phyloP scores from a whole-genome alignment of 1,139 yeast genomes.

The Magnusiomyces paraingens region DNA sequence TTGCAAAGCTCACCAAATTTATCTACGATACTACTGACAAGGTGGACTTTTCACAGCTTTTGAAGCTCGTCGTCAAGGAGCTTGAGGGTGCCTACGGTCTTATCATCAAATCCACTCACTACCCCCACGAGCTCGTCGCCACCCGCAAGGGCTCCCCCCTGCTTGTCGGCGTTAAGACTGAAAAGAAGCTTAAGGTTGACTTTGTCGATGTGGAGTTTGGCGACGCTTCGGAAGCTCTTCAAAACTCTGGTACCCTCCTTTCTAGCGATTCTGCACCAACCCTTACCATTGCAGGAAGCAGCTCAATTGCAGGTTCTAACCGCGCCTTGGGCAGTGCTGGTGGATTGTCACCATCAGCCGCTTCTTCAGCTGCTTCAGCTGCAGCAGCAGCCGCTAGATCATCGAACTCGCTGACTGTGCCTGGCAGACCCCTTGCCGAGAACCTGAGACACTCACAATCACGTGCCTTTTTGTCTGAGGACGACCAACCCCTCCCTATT shows the following conservation, averaged over 20 bases:
- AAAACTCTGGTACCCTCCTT: constrained; percentile 9
- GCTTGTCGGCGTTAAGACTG: constrained; percentile 94
- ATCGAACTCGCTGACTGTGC: constrained; percentile 17
- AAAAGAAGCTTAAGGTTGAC: constrained; percentile 90
- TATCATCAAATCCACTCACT: constrained; percentile 83
- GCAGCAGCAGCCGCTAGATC: constrained; percentile 4
- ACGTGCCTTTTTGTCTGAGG: constrained; percentile 86
- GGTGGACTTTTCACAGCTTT: constrained; percentile 83
- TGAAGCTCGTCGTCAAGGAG: constrained; percentile 87
- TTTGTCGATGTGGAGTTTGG: constrained; percentile 98
- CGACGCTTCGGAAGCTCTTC: constrained; percentile 38
- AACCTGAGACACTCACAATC: constrained; percentile 81
- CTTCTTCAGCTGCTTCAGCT: not conserved
- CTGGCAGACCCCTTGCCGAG: constrained; percentile 24
- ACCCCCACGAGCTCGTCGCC: constrained; percentile 94
- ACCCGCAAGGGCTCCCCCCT: constrained; percentile 98
- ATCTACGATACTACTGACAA: constrained; percentile 72
- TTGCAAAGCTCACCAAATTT: constrained; percentile 91
- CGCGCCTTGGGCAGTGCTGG: not conserved
- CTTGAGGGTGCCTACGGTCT: constrained; percentile 97
- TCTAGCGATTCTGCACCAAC: constrained; percentile 9
- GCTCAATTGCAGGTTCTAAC: not conserved
- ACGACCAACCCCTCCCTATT: constrained; percentile 87
- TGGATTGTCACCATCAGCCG: not conserved
- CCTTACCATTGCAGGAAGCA: not conserved